Conservation (phyloP, 2,329 filamentous ascomycete species). For the Paramyrothecium sp. region DNA sequence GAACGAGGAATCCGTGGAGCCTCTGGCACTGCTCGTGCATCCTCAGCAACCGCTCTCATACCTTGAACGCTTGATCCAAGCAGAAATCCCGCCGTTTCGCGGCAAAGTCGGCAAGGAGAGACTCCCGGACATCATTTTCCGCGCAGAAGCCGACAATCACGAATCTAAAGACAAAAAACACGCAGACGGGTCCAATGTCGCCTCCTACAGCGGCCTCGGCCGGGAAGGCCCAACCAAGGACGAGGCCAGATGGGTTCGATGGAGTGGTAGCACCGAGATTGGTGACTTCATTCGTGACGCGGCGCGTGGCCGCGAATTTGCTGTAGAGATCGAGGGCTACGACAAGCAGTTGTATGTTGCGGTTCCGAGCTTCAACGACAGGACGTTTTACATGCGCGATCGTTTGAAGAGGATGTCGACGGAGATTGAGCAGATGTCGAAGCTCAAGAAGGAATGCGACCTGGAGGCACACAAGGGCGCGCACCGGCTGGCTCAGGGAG, state of each 20-base stretch:
- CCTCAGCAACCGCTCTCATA: conserved; percentile 91
- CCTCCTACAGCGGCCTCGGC: conserved; percentile 70
- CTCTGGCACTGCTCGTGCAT: conserved; percentile 80
- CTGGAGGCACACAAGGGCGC: conserved; percentile 72
- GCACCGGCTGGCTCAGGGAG: conserved; percentile 75
- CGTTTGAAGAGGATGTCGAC: conserved; percentile 69
- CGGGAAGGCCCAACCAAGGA: conserved; percentile 51
- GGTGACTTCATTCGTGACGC: conserved; percentile 94
- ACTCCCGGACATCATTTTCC: conserved; percentile 73
- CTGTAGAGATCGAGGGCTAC: conserved; percentile 75
- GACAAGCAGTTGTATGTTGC: conserved; percentile 67
- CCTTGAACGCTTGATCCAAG: conserved; percentile 83
- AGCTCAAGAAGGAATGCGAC: conserved; percentile 81
- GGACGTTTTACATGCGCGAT: conserved; percentile 85
- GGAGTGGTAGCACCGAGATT: conserved; percentile 85
- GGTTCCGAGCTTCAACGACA: conserved; percentile 84
- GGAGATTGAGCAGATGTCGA: conserved; percentile 66
- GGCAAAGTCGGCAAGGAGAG: conserved; percentile 62
- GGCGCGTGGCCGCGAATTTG: conserved; percentile 79
- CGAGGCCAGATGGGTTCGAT: conserved; percentile 69
- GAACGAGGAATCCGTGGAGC: conserved; percentile 57
- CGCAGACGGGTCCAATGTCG: conserved; percentile 46
- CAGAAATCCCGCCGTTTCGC: conserved; percentile 72
- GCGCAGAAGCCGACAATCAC: conserved; percentile 71
- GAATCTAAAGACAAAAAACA: conserved; percentile 34